Conservation (phyloP, 2,329 filamentous ascomycete species). For the Aspergillus uvarum region DNA sequence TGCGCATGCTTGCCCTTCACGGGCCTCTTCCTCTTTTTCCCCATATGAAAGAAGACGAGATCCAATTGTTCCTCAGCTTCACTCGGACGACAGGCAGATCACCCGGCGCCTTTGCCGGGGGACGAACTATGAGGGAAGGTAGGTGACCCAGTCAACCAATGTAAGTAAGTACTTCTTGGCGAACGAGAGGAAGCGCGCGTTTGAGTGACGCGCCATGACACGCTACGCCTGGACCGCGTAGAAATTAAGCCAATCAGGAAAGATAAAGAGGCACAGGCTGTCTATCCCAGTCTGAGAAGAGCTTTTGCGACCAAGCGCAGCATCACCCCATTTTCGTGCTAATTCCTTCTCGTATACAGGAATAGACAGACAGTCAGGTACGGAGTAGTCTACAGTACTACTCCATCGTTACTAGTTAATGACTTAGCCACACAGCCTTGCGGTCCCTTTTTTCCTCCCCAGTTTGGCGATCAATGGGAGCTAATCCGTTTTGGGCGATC, state of each 20-base stretch:
- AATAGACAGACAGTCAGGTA: no score
- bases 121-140: neutral
- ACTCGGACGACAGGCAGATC: neutral
- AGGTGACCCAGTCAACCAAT: neutral
- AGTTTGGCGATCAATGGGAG: neutral
- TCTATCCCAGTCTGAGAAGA: neutral
- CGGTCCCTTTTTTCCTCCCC: neutral
- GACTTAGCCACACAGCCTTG: neutral
- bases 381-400: no score
- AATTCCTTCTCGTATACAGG: no score
- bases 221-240: neutral
- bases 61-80: neutral
- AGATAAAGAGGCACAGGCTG: neutral
- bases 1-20: conserved; percentile 22
- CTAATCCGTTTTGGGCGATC: conserved; percentile 4
- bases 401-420: no score
- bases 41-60: conserved; percentile 9
- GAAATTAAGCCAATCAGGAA: neutral
- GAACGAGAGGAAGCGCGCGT: conserved; percentile 2
- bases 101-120: neutral
- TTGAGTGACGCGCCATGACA: neutral
- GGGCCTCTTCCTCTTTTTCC: conserved; percentile 44
- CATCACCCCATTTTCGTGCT: neutral
- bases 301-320: neutral
- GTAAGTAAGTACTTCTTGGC: neutral